Percentiles rank a stretch among this genome's conserved stretches.
Evolutionary conservation across 352 stramenopile species (phyloP).

Genomic region (Elongisporangium prolatum): DNA sequence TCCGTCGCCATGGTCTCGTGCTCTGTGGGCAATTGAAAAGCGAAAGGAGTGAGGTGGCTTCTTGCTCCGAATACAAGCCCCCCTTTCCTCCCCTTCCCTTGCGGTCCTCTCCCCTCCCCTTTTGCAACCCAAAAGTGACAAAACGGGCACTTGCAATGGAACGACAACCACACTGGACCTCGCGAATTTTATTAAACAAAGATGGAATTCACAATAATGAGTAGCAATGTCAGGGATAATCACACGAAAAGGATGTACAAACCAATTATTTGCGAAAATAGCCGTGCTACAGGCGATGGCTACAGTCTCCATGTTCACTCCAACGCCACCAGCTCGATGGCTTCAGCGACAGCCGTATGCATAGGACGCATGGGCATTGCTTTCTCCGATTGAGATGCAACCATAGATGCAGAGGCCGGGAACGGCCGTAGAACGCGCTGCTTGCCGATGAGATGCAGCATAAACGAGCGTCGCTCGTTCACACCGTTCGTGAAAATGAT

Average conservation of each 20-base stretch:
- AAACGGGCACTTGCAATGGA: neutral
- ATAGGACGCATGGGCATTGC: neutral
- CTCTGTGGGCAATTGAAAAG: neutral
- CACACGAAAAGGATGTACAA: neutral
- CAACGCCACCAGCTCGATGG: neutral
- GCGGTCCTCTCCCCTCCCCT: neutral
- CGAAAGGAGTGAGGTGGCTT: neutral
- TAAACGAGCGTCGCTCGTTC: conserved; percentile 58
- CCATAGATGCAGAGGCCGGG: conserved; percentile 6
- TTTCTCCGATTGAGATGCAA: neutral
- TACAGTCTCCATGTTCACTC: neutral
- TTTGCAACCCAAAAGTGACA: neutral
- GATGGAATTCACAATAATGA: neutral
- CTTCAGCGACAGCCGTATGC: neutral
- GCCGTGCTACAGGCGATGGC: neutral
- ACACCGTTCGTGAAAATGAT: conserved; percentile 73
- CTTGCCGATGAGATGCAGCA: conserved; percentile 42
- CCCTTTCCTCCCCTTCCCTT: neutral
- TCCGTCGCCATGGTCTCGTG: conserved; percentile 32
- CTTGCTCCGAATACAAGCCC: neutral
- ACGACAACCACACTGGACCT: neutral
- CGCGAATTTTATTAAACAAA: neutral
- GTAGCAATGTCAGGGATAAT: neutral
- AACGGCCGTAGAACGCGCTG: conserved; percentile 43
- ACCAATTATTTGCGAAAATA: neutral